phyloP scores from a whole-genome alignment of 2,329 filamentous ascomycete species.

The Pochonia chlamydosporia region DNA sequence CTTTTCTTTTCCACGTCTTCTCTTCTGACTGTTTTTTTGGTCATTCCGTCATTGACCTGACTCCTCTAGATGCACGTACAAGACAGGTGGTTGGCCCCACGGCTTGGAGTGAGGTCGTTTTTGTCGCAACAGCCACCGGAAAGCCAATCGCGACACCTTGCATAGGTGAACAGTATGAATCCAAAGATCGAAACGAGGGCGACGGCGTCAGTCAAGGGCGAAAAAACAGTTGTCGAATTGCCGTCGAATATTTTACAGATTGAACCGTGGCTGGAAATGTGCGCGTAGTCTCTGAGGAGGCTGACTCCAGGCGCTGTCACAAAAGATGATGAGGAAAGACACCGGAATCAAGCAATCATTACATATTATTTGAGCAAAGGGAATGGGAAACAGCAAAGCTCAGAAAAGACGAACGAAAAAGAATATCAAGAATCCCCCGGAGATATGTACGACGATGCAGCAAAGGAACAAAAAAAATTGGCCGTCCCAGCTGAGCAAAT shows the following conservation, averaged over 20 bases:
- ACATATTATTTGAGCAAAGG: too few species aligned
- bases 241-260: not conserved
- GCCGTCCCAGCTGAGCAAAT: not conserved
- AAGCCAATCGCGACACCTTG: too few species aligned
- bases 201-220: too few species aligned
- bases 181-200: not conserved
- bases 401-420: not conserved
- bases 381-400: too few species aligned
- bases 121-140: too few species aligned
- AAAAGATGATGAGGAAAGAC: too few species aligned
- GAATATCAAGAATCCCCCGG: not conserved
- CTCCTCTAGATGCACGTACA: not conserved
- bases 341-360: too few species aligned
- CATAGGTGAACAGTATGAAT: not conserved
- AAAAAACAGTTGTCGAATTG: not conserved
- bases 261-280: not conserved
- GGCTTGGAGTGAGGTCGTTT: too few species aligned
- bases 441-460: not conserved
- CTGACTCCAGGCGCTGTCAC: too few species aligned
- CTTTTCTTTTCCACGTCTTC: not conserved
- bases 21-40: not conserved
- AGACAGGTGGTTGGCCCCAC: not conserved
- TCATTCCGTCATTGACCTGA: too few species aligned
- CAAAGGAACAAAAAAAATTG: not conserved
- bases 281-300: not conserved